Percentiles rank a stretch among this genome's conserved stretches.
phyloP scores from a whole-genome alignment of 768 basidiomycete genomes.

The Sporobolomyces phaffii region DNA sequence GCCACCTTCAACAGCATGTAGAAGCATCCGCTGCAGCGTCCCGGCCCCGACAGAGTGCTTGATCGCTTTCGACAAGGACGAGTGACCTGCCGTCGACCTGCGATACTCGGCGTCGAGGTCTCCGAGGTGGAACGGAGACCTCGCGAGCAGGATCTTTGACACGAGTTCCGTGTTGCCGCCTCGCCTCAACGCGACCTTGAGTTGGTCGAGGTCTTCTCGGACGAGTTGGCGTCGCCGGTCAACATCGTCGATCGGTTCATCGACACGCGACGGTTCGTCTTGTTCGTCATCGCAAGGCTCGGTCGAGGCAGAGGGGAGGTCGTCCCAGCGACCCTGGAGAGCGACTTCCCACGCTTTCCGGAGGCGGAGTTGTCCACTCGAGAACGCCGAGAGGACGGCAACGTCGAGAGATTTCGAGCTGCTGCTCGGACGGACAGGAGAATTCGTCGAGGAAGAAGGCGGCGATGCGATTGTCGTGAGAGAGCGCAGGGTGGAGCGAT shows the following conservation, averaged over 20 bases:
- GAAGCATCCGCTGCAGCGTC: conserved; percentile 11
- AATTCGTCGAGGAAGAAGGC: neutral
- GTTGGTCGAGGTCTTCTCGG: conserved; percentile 34
- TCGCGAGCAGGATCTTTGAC: conserved; percentile 37
- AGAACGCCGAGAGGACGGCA: conserved; percentile 25
- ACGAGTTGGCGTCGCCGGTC: conserved; percentile 13
- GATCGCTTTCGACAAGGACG: conserved; percentile 29
- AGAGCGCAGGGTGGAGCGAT: neutral
- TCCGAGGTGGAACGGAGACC: conserved; percentile 23
- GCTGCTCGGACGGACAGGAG: neutral
- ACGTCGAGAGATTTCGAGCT: conserved; percentile 28
- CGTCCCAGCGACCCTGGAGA: conserved; percentile 32
- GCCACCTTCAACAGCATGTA: conserved; percentile 25
- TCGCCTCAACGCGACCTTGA: conserved; percentile 31
- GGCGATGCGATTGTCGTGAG: neutral
- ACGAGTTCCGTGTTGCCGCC: conserved; percentile 32
- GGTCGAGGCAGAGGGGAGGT: neutral
- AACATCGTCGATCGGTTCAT: neutral
- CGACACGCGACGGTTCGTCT: neutral
- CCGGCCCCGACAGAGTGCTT: conserved; percentile 25
- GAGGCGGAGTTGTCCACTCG: conserved; percentile 15
- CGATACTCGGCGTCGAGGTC: conserved; percentile 24
- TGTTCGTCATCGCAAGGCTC: neutral
- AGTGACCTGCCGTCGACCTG: conserved; percentile 19
- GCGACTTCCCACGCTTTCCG: conserved; percentile 33